Conservation (phyloP, 1,139 yeast species). For the Meyerozyma sp. region DNA sequence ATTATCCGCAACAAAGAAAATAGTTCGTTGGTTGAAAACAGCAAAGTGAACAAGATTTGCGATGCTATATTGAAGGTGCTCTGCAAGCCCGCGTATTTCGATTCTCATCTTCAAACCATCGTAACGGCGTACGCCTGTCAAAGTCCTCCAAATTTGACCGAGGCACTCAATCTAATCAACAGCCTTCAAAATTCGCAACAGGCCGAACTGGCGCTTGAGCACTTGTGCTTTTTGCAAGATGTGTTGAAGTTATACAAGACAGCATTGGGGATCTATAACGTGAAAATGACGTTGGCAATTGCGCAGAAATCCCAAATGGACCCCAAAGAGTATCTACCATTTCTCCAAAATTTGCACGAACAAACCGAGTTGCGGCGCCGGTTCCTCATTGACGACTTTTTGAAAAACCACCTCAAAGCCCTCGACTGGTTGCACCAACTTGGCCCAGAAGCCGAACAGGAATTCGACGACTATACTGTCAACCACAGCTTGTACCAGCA, state of each 20-base stretch:
- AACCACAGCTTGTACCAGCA: slow-evolving; percentile 68
- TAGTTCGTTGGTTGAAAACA: slow-evolving; percentile 26
- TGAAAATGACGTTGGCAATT: slow-evolving; percentile 70
- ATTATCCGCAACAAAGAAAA: slow-evolving; percentile 29
- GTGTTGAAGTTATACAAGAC: slow-evolving; percentile 75
- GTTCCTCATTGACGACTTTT: slow-evolving; percentile 75
- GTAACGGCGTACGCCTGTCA: slow-evolving; percentile 92
- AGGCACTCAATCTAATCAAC: slow-evolving; percentile 61
- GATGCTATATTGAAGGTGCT: slow-evolving; percentile 60
- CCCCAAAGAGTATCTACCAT: slow-evolving; percentile 94
- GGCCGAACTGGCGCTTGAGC: slow-evolving; percentile 65
- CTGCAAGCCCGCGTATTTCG: slow-evolving; percentile 45
- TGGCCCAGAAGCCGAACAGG: slow-evolving; percentile 44
- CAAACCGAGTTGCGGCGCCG: slow-evolving; percentile 62
- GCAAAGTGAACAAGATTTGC: slow-evolving; percentile 75
- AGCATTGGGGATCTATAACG: slow-evolving; percentile 79
- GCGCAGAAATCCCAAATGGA: slow-evolving; percentile 98
- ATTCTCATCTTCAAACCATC: slow-evolving; percentile 66
- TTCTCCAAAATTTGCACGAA: slow-evolving; percentile 71
- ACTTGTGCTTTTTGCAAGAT: slow-evolving; percentile 86
- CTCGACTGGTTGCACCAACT: slow-evolving; percentile 58
- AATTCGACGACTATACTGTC: slow-evolving; percentile 64
- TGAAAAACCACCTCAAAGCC: slow-evolving; percentile 66
- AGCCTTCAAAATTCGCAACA: slow-evolving; percentile 33
- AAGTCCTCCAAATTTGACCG: slow-evolving; percentile 76